Evolutionary conservation across 805 yeast genomes (phyloP).

Genomic region (Kodamaea nitidulidarum): DNA sequence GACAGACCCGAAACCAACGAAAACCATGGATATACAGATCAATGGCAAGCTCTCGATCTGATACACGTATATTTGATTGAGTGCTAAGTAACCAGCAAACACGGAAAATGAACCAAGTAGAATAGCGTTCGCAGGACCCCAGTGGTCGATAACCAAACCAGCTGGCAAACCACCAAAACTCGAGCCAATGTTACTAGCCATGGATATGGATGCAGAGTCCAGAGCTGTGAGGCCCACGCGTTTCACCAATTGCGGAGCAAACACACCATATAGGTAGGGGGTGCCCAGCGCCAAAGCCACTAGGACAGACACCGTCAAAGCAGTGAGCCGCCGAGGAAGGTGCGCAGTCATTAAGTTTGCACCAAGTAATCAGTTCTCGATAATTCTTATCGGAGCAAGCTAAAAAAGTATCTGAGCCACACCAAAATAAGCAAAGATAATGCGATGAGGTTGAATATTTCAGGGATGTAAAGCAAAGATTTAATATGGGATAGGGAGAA

Average conservation of each 20-base stretch:
- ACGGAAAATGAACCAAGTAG: slow-evolving; percentile 53
- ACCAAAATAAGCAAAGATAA: too few relatives aligned
- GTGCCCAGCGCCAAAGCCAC: slow-evolving; percentile 71
- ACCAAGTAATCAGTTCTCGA: neutral
- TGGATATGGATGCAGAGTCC: slow-evolving; percentile 60
- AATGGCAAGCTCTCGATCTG: slow-evolving; percentile 36
- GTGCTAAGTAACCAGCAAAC: slow-evolving; percentile 49
- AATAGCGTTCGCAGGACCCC: slow-evolving; percentile 53
- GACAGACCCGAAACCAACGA: slow-evolving; percentile 65
- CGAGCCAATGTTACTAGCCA: slow-evolving; percentile 60
- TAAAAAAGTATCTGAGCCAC: slow-evolving; percentile 1
- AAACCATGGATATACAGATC: slow-evolving; percentile 46
- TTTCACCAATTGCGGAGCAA: slow-evolving; percentile 64
- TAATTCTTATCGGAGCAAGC: neutral
- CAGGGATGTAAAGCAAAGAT: too few relatives aligned
- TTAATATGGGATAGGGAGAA: too few relatives aligned
- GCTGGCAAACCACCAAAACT: slow-evolving; percentile 69
- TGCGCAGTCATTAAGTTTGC: slow-evolving; percentile 11
- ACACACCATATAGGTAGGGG: slow-evolving; percentile 70
- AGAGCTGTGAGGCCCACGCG: slow-evolving; percentile 54
- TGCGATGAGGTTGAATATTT: too few relatives aligned
- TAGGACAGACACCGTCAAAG: slow-evolving; percentile 34
- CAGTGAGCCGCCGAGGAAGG: slow-evolving; percentile 17
- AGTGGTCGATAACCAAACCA: slow-evolving; percentile 61
- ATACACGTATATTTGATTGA: slow-evolving; percentile 45